Evolutionary conservation across 176 grass and related monocot genomes (phyloP), one percentile per base, ranked within the genome.

Genomic region (Metroxylon sagu): DNA sequence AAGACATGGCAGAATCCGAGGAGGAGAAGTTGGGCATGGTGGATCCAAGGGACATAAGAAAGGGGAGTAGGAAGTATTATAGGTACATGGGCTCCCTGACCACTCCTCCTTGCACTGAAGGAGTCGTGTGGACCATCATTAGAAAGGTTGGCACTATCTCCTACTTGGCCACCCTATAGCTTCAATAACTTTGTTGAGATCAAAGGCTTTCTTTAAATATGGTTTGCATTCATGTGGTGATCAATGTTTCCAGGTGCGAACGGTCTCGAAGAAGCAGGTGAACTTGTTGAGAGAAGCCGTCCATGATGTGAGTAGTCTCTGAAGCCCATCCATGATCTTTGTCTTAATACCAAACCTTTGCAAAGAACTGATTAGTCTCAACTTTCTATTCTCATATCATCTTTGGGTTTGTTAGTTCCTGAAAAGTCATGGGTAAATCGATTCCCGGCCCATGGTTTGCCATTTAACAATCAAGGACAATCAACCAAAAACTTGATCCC

Each of bases 71-170:
- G 69, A 76, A 74, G 12, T 95, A 89, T 49, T 87, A 79, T 67
- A 81, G 90, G 50, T 95, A 89, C 70, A 43, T 85, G 43, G 90
- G 90, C 3, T 95, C 90, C 0, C 86, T 95, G 56, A 95, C 83
- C 54, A 71, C 67, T 39, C 90, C 86, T 16, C 77, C 74, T 18
- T 89, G 90, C 77, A 77, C 54, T 4, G 83, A 95, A 52, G 90
- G 90, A 25, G 86, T 95, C 31, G 51, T 84, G 54, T 95, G 86
- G 86, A 89, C 83, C 4, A 49, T 95, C 43, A 28, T 77, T 58
- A 76, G 65, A 17, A 82, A 59, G 80, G 89, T 95, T 74, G 2
- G 48, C 43, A 16, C 51, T n/a, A 5, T 56, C 19, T 4, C 26
- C 19, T 64, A 23, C 15, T 66, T 60, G 3, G 27, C 57, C n/a